phyloP scores from a whole-genome alignment of 768 basidiomycete species.

The Leccinum barrowsii region DNA sequence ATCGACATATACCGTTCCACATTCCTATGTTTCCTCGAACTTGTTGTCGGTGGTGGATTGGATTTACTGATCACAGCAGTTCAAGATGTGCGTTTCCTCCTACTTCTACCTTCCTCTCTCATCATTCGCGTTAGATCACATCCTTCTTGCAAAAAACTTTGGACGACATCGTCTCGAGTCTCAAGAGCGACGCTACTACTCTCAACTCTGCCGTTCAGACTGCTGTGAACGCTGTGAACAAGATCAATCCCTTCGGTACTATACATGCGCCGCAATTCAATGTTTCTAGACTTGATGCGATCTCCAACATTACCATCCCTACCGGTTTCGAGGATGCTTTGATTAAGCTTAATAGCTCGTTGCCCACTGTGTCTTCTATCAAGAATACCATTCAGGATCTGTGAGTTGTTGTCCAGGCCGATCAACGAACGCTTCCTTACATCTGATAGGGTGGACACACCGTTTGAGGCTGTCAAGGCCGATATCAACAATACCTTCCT shows the following conservation, averaged over 20 bases:
- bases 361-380: slow-evolving; percentile 77
- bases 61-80: slow-evolving; percentile 79
- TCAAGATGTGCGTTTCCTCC: slow-evolving; percentile 57
- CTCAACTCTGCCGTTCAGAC: slow-evolving; percentile 67
- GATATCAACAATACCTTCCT: slow-evolving; percentile 87
- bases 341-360: slow-evolving; percentile 69
- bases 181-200: slow-evolving; percentile 64
- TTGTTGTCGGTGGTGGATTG: slow-evolving; percentile 80
- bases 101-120: slow-evolving; percentile 2
- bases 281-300: slow-evolving; percentile 67
- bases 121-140: slow-evolving; percentile 53
- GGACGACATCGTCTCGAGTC: slow-evolving; percentile 56
- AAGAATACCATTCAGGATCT: slow-evolving; percentile 63
- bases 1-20: slow-evolving; percentile 91
- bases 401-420: slow-evolving; percentile 42
- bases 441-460: slow-evolving; percentile 63
- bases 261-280: slow-evolving; percentile 69
- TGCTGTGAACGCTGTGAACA: slow-evolving; percentile 69
- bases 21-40: slow-evolving; percentile 89
- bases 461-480: slow-evolving; percentile 83
- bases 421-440: background rate
- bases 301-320: slow-evolving; percentile 80
- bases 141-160: slow-evolving; percentile 60
- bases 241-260: slow-evolving; percentile 66
- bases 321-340: slow-evolving; percentile 71